These are phyloP conservation scores for Lumnitzera racemosa DNA, from an alignment of 345 rosid genomes.

Conservation along the genomic window DNA sequence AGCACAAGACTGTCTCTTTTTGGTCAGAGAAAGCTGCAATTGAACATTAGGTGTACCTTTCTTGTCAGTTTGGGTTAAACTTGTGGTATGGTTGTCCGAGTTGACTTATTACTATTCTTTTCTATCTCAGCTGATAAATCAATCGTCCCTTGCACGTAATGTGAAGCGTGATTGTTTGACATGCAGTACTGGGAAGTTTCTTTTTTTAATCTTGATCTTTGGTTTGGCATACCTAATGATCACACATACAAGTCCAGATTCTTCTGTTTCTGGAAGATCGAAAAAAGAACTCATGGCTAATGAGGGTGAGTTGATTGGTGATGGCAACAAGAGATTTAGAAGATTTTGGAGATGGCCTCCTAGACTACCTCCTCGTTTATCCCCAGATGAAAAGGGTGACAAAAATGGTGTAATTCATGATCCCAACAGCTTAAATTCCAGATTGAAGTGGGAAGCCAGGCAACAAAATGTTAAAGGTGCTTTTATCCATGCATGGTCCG, in stretches of 20 bases:
- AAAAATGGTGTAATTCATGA: slow-evolving; percentile 16
- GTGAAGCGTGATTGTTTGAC: slow-evolving; percentile 47
- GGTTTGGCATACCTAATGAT: slow-evolving; percentile 61
- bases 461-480: slow-evolving; percentile 75
- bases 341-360: slow-evolving; percentile 72
- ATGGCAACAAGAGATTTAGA: slow-evolving; percentile 35
- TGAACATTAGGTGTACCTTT: too few relatives aligned
- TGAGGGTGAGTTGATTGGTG: slow-evolving; percentile 27
- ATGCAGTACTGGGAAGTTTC: slow-evolving; percentile 88
- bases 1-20: too few relatives aligned
- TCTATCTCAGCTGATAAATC: slow-evolving; percentile 60
- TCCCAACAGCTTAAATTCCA: slow-evolving; percentile 15
- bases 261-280: slow-evolving; percentile 23
- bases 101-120: slow-evolving; percentile 1
- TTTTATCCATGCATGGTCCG: slow-evolving; percentile 90
- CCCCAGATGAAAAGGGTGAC: slow-evolving; percentile 60
- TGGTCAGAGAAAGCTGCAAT: too few relatives aligned
- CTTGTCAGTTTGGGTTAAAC: too few relatives aligned
- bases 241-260: slow-evolving; percentile 34
- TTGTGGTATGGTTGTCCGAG: not conserved
- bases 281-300: slow-evolving; percentile 16
- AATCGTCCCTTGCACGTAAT: slow-evolving; percentile 43
- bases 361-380: slow-evolving; percentile 78
- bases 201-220: slow-evolving; percentile 49
- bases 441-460: slow-evolving; percentile 56